Percentiles rank a stretch among this genome's conserved stretches.
Conservation (phyloP, 495 filamentous ascomycete species). For the Saxophila tyrrhenica region DNA sequence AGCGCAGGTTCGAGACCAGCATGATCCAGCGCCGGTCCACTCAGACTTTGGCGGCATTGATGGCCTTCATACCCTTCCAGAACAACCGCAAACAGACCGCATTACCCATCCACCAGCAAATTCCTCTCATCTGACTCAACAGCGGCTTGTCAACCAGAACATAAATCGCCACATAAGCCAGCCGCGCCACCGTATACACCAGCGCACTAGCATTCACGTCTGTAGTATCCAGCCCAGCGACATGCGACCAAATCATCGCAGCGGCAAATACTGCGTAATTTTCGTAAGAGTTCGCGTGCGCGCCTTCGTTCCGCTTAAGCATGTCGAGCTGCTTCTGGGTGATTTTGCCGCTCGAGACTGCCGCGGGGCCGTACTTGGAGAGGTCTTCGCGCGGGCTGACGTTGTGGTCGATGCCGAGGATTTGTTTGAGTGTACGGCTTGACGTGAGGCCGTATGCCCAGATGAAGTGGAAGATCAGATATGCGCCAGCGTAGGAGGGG, state of each 20-base stretch:
- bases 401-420: constrained; percentile 41
- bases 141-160: constrained; percentile 28
- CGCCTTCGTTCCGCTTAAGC: constrained; percentile 37
- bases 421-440: constrained; percentile 34
- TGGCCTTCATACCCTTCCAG: constrained; percentile 17
- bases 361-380: constrained; percentile 34
- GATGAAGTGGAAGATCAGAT: constrained; percentile 38
- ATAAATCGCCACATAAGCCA: constrained; percentile 34
- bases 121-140: constrained; percentile 33
- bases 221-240: constrained; percentile 30
- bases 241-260: constrained; percentile 3
- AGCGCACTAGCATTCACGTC: constrained; percentile 35
- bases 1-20: too few relatives aligned
- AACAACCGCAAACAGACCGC: constrained; percentile 29
- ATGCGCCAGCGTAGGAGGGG: constrained; percentile 26
- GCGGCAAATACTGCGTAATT: constrained; percentile 37
- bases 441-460: constrained; percentile 37
- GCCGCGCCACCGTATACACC: constrained; percentile 35
- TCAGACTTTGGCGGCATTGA: too few relatives aligned
- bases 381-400: constrained; percentile 37
- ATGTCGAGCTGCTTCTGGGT: constrained; percentile 33
- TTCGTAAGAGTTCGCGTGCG: constrained; percentile 40
- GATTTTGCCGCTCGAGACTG: constrained; percentile 40
- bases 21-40: too few relatives aligned
- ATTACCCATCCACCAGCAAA: constrained; percentile 40